Percentiles rank a stretch among this genome's conserved stretches.
phyloP scores from a whole-genome alignment of 768 basidiomycete genomes.

The Lanmaoa pseudosensibilis region DNA sequence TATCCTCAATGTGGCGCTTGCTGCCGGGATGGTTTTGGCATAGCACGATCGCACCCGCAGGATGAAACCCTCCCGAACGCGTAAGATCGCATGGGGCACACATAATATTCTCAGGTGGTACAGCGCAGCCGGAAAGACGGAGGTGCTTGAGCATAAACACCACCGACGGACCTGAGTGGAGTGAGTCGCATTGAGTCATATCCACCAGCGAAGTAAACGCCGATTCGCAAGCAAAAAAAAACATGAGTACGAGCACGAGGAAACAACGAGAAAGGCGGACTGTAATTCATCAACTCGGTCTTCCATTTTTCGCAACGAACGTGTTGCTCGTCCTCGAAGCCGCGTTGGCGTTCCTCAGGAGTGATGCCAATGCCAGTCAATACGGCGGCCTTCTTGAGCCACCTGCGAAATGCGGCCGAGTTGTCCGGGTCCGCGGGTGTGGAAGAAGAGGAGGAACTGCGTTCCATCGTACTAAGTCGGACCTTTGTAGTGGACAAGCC shows the following conservation, averaged over 20 bases:
- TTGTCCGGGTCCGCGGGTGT: slow-evolving; percentile 23
- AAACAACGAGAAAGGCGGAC: slow-evolving; percentile 43
- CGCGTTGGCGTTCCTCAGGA: slow-evolving; percentile 41
- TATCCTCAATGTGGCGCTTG: slow-evolving; percentile 90
- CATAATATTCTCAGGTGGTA: slow-evolving; percentile 70
- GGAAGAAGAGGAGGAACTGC: slow-evolving; percentile 20
- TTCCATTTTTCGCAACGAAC: slow-evolving; percentile 69
- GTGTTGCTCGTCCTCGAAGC: slow-evolving; percentile 38
- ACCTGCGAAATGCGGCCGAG: slow-evolving; percentile 44
- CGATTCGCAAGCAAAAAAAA: slow-evolving; percentile 8
- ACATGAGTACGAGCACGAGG: slow-evolving; percentile 10
- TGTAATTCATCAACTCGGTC: slow-evolving; percentile 62
- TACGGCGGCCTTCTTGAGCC: slow-evolving; percentile 48
- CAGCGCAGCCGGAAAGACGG: slow-evolving; percentile 67
- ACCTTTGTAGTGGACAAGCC: not conserved
- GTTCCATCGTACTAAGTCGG: slow-evolving; percentile 32
- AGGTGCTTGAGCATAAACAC: slow-evolving; percentile 93
- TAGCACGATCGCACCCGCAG: slow-evolving; percentile 75
- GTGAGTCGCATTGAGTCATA: not conserved
- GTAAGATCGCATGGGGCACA: slow-evolving; percentile 82
- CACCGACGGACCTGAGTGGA: slow-evolving; percentile 69
- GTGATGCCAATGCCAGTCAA: slow-evolving; percentile 53
- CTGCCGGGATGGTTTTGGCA: slow-evolving; percentile 83
- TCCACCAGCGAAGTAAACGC: slow-evolving; percentile 3
- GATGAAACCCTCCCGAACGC: slow-evolving; percentile 81